Base-by-base conservation (phyloP, 768 basidiomycete genomes). In the Bullera alba region DNA sequence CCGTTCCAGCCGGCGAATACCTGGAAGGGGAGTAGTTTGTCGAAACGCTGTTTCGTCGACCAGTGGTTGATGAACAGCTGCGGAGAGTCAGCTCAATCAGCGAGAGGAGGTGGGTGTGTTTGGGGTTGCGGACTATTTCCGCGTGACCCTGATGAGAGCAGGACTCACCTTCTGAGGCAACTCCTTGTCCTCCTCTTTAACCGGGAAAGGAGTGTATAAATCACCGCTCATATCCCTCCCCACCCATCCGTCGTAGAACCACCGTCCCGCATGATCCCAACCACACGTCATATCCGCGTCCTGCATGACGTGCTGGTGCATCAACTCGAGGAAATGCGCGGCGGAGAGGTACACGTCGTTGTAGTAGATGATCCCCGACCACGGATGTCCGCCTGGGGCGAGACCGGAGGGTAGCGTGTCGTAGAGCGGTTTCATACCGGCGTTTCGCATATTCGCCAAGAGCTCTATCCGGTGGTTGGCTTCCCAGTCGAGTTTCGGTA, bases 191-290 rank as follows among this genome's bases (percentile, higher is more conserved):
- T 57, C 60, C 36, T 59, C 60, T 34, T 53, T 60, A 8, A 60
- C 58, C 23, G 62, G 65, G 55, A 64, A 64, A 14, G 67, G 59
- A 14, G 63, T 59, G 54, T 61, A 65, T 39, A 71, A 42, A 54
- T 71, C 70, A 2, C 70, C 70, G 3, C 52, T 36, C 58, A 73
- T 69, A 44, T 70, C 69, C 28, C 72, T 57, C n/a, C 69, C 67
- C 1, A 71, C 70, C 72, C 72, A 73, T 19, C 61, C 64, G 45
- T 73, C 71, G 51, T 73, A 70, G 47, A 72, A 72, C 61, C 60
- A 62, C 27, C 55, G 56, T 15, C 62, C 61, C 35, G 69, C 62
- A 46, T 62, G 67, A 54, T 73, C 72, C 72, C 70, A 71, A 16
- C 69, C 72, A 50, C 72, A 73, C 2, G 62, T 68, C 70, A 73